Conservation (phyloP, 805 yeast species). For the Lipomyces chichibuensis region DNA sequence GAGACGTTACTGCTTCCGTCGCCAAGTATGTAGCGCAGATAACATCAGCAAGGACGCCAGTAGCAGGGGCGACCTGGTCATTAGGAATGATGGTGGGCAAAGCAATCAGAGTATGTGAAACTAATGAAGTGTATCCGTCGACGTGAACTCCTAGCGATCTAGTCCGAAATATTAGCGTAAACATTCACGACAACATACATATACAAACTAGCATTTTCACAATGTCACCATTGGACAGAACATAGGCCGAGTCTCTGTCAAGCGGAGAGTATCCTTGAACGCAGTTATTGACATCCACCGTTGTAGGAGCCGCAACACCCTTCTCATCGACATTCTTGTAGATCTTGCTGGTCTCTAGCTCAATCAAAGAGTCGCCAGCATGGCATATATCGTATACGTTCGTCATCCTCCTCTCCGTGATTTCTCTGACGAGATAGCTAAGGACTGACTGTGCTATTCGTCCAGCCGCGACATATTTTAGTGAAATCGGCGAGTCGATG, state of each 20-base stretch:
- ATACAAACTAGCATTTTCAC: conserved; percentile 57
- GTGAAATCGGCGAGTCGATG: conserved; percentile 22
- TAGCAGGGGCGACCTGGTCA: conserved; percentile 60
- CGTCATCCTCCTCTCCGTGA: conserved; percentile 15
- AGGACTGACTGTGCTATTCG: conserved; percentile 32
- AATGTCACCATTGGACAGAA: conserved; percentile 68
- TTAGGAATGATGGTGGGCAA: conserved; percentile 62
- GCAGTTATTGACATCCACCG: conserved; percentile 80
- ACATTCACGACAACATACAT: background rate
- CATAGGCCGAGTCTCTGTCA: conserved; percentile 42
- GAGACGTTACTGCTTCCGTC: conserved; percentile 76
- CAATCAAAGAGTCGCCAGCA: conserved; percentile 75
- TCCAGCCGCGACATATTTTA: conserved; percentile 32
- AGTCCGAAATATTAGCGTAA: background rate
- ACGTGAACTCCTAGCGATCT: conserved; percentile 80
- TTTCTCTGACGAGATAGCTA: conserved; percentile 13
- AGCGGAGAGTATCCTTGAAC: conserved; percentile 86
- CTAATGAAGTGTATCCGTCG: conserved; percentile 90
- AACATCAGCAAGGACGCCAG: conserved; percentile 87
- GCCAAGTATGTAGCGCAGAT: conserved; percentile 88
- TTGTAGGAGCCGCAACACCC: conserved; percentile 91
- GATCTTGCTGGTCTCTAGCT: conserved; percentile 59
- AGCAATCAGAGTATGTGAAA: conserved; percentile 78
- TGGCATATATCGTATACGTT: conserved; percentile 57
- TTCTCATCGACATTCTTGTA: conserved; percentile 68